phyloP scores from a whole-genome alignment of 2,329 filamentous ascomycete species.

The Fusarium anthophilum region DNA sequence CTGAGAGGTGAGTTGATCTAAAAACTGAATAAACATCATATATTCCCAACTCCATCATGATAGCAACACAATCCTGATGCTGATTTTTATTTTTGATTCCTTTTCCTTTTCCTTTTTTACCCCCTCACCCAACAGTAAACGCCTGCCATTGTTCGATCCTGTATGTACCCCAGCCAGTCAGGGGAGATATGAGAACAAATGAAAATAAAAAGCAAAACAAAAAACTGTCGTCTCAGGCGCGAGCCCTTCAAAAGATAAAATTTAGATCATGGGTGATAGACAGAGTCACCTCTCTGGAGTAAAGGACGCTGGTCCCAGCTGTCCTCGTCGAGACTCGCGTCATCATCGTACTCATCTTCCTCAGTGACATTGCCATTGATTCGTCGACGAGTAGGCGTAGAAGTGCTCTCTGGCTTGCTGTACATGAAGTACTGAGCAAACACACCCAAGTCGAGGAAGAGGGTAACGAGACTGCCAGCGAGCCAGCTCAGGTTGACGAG shows the following conservation, averaged over 20 bases:
- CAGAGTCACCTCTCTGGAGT: constrained; percentile 46
- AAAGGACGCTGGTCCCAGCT: constrained; percentile 55
- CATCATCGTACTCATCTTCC: constrained; percentile 42
- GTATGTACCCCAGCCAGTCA: constrained; percentile 12
- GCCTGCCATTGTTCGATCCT: constrained; percentile 23
- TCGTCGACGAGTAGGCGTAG: constrained; percentile 5
- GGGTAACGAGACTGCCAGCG: constrained; percentile 85
- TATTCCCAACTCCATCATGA: constrained; percentile 3
- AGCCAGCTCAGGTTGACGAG: constrained; percentile 93
- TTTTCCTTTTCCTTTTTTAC: background rate
- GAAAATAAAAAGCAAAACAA: constrained; percentile 24
- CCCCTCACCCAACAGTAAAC: constrained; percentile 20
- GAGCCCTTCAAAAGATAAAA: background rate
- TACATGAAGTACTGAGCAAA: constrained; percentile 95
- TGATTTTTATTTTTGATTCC: constrained; percentile 15
- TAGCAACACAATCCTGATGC: constrained; percentile 5
- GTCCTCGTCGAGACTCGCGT: constrained; percentile 40
- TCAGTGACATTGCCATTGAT: constrained; percentile 27
- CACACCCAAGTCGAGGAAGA: constrained; percentile 85
- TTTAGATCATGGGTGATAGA: constrained; percentile 31
- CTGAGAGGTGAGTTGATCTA: background rate
- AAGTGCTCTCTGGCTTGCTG: constrained; percentile 56
- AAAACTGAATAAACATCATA: background rate
- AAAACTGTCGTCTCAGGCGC: constrained; percentile 18
- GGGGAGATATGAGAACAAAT: constrained; percentile 16